Evolutionary conservation across 768 basidiomycete species (phyloP).

Genomic region (Cystoderma amianthinum): DNA sequence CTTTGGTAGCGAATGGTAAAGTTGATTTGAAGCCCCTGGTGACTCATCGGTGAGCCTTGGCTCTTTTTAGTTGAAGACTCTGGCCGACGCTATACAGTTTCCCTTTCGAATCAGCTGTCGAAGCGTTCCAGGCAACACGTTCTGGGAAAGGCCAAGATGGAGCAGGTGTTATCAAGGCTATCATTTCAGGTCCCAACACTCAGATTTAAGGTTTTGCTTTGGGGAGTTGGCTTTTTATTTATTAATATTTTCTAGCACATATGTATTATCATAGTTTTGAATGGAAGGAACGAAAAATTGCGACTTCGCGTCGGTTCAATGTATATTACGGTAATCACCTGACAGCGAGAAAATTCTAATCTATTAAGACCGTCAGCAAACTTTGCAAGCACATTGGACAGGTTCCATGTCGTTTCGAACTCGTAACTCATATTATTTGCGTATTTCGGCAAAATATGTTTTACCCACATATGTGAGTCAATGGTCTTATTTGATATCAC

Average conservation of each 20-base stretch:
- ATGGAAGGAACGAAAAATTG: too few species aligned
- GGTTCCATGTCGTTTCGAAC: not conserved
- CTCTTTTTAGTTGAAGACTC: not conserved
- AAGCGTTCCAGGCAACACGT: conserved; percentile 79
- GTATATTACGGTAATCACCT: too few species aligned
- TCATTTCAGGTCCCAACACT: conserved; percentile 73
- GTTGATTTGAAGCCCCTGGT: conserved; percentile 86
- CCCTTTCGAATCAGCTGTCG: conserved; percentile 67
- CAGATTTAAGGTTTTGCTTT: conserved; percentile 1
- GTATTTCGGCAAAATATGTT: conserved; percentile 59
- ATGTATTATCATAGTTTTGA: too few species aligned
- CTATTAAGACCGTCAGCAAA: too few species aligned
- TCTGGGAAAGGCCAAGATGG: conserved; percentile 81
- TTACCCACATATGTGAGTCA: conserved; percentile 71
- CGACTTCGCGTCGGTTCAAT: too few species aligned
- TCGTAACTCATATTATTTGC: not conserved
- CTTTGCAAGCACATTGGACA: too few species aligned
- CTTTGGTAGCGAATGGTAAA: conserved; percentile 73
- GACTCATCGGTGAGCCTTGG: conserved; percentile 63
- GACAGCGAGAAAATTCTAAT: too few species aligned
- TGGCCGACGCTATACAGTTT: conserved; percentile 35
- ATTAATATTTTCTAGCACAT: too few species aligned
- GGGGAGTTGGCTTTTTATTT: too few species aligned
- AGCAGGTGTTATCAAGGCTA: conserved; percentile 81
- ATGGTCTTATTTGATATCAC: not conserved